Evolutionary conservation across 306 rosid genomes (phyloP).

Genomic region (Vachellia pachyceras): DNA sequence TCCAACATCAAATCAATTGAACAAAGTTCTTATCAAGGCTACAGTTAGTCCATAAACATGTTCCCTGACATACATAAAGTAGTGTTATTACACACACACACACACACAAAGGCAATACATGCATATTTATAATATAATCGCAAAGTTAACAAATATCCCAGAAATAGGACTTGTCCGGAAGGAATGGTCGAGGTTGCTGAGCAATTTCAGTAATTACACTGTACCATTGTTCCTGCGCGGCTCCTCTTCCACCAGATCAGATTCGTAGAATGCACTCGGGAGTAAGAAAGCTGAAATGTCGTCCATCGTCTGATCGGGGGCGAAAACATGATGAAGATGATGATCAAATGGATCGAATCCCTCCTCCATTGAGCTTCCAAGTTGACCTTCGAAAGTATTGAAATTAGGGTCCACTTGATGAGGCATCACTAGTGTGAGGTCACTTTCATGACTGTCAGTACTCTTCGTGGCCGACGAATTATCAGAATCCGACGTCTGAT

Average conservation of each 20-base stretch:
- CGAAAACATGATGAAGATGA: constrained; percentile 47
- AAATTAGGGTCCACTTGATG: constrained; percentile 22
- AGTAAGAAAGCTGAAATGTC: constrained; percentile 50
- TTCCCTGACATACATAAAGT: constrained; percentile 19
- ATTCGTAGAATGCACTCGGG: constrained; percentile 43
- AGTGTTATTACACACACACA: neutral
- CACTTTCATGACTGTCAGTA: neutral
- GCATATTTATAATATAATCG: constrained; percentile 9
- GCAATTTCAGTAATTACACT: constrained; percentile 29
- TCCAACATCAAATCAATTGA: constrained; percentile 14
- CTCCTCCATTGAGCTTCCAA: constrained; percentile 33
- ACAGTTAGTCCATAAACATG: constrained; percentile 19
- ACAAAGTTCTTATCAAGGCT: neutral
- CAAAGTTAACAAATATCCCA: constrained; percentile 1
- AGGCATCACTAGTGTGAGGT: constrained; percentile 20
- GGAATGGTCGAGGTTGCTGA: constrained; percentile 27
- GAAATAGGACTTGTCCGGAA: neutral
- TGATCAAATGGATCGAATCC: constrained; percentile 47
- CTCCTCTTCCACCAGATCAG: constrained; percentile 44
- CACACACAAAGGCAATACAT: constrained; percentile 24
- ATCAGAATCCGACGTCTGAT: constrained; percentile 14
- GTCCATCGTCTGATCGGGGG: constrained; percentile 61
- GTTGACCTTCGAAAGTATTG: neutral
- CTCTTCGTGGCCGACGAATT: neutral
- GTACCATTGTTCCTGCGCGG: constrained; percentile 30